Percentiles rank a stretch among this genome's conserved stretches.
phyloP scores from a whole-genome alignment of 2,329 filamentous ascomycete genomes.

The Claviceps arundinis region DNA sequence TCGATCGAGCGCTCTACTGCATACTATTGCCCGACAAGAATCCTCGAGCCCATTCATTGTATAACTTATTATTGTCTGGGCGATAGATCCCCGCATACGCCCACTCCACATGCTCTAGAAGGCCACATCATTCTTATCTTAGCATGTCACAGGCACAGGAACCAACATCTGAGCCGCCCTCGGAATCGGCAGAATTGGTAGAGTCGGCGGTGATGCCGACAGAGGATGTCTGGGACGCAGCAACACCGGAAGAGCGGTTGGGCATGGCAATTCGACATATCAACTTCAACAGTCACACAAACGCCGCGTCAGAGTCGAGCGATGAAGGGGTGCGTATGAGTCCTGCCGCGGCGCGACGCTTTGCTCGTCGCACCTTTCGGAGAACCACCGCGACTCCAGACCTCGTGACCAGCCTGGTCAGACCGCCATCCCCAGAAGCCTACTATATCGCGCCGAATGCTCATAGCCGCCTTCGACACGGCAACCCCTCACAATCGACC shows the following conservation, averaged over 20 bases:
- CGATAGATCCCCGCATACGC: background rate
- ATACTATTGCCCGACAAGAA: too few relatives aligned
- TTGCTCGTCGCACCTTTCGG: conserved; percentile 22
- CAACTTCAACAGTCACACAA: conserved; percentile 1
- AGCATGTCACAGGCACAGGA: conserved; percentile 3
- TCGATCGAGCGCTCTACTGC: background rate
- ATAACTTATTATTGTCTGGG: too few relatives aligned
- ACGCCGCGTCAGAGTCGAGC: conserved; percentile 21
- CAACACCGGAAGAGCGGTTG: background rate
- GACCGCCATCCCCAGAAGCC: conserved; percentile 24
- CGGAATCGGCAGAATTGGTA: background rate
- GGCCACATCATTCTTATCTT: background rate
- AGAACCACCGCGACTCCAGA: conserved; percentile 24
- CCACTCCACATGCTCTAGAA: background rate
- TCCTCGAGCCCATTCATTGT: too few relatives aligned
- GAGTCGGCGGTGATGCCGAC: too few relatives aligned
- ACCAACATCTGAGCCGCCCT: background rate
- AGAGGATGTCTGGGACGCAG: background rate
- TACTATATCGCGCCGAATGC: conserved; percentile 18
- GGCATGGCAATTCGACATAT: background rate
- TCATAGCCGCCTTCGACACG: conserved; percentile 12
- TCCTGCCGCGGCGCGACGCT: conserved; percentile 21
- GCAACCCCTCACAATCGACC: conserved; percentile 6
- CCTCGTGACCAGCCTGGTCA: conserved; percentile 26
- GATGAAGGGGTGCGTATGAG: conserved; percentile 23